Conservation (phyloP, 176 grass and related monocot genomes). For the Zoysia japonica region DNA sequence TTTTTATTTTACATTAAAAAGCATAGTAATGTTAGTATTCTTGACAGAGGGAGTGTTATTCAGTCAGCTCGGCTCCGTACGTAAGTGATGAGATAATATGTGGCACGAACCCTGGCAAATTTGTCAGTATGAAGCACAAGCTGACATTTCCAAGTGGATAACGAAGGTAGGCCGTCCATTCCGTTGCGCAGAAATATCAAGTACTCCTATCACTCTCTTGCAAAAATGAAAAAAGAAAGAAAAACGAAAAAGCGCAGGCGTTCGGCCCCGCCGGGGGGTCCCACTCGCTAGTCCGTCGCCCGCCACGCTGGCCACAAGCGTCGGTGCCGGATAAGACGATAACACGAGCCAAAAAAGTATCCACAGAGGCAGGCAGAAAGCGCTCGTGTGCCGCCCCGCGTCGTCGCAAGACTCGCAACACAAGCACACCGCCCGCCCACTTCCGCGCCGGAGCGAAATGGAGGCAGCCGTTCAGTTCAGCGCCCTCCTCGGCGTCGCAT, state of each 20-base stretch:
- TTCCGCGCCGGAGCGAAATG: slow-evolving; percentile 15
- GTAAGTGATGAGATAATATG: too few relatives aligned
- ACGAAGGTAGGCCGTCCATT: not conserved
- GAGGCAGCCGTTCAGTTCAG: slow-evolving; percentile 30
- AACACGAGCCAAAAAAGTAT: slow-evolving; percentile 16
- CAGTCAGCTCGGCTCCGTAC: too few relatives aligned
- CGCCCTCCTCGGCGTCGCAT: slow-evolving; percentile 31
- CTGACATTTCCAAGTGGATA: too few relatives aligned
- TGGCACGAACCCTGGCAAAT: too few relatives aligned
- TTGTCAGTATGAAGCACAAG: too few relatives aligned
- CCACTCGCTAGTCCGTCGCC: slow-evolving; percentile 9
- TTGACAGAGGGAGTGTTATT: too few relatives aligned
- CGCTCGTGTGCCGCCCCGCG: not conserved
- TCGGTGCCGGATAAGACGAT: slow-evolving; percentile 50
- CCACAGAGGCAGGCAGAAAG: not conserved
- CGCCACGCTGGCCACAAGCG: slow-evolving; percentile 40
- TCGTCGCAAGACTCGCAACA: not conserved
- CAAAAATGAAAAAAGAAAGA: not conserved
- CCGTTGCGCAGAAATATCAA: not conserved
- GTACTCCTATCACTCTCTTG: not conserved
- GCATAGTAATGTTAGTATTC: too few relatives aligned
- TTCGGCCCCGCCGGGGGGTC: not conserved
- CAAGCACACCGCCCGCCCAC: not conserved
- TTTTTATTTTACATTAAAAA: too few relatives aligned
- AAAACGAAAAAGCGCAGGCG: slow-evolving; percentile 14